These are phyloP conservation scores for Gynochthodes officinalis DNA, from an alignment of 257 asterid genomes.

Conservation along the genomic window DNA sequence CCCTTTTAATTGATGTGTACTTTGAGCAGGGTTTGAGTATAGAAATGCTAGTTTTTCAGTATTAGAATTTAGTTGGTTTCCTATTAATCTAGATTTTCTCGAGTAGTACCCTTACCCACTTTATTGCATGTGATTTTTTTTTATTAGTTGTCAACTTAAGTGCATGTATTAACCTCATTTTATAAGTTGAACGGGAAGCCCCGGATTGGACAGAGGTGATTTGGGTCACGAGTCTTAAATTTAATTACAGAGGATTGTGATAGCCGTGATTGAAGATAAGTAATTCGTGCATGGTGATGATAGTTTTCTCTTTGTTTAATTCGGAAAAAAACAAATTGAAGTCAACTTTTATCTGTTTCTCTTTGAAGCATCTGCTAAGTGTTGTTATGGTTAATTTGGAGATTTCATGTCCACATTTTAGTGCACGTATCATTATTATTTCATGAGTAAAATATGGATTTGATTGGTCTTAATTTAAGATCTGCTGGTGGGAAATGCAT, in stretches of 20 bases:
- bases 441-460: neutral
- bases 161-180: neutral
- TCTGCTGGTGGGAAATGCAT: neutral
- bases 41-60: neutral
- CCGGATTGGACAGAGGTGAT: neutral
- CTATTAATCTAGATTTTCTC: neutral
- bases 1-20: conserved; percentile 1
- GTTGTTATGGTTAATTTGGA: neutral
- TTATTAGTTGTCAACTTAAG: conserved; percentile 1
- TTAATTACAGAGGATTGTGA: neutral
- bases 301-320: neutral
- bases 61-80: neutral
- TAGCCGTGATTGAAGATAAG: neutral
- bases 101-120: neutral
- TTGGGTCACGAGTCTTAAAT: neutral
- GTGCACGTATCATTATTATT: neutral
- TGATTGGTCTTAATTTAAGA: neutral
- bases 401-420: neutral
- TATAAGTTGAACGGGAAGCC: neutral
- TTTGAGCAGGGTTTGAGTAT: neutral
- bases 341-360: neutral
- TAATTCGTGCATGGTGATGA: neutral
- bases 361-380: neutral
- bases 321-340: neutral
- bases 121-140: neutral